Evolutionary conservation across 129 eudicot species (phyloP).

Genomic region (Sambucus nigra): DNA sequence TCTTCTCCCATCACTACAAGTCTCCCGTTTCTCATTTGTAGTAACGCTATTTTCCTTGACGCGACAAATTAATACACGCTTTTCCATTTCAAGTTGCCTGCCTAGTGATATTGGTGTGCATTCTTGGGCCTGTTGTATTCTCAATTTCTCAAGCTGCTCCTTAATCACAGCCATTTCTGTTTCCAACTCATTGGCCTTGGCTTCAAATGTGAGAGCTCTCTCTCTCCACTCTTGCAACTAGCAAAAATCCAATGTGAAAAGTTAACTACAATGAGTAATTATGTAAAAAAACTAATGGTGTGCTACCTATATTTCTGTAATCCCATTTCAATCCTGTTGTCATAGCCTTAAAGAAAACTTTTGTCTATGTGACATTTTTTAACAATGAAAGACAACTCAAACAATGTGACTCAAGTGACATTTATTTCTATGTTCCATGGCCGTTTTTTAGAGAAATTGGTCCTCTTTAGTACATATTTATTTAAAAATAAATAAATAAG

Average conservation of each 20-base stretch:
- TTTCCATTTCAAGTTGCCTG: constrained; percentile 55
- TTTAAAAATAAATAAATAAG: no score
- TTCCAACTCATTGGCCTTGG: constrained; percentile 38
- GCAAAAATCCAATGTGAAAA: neutral
- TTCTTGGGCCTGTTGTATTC: constrained; percentile 26
- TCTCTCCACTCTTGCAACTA: constrained; percentile 80
- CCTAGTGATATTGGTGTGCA: constrained; percentile 17
- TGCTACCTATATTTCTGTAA: no score
- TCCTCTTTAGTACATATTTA: no score
- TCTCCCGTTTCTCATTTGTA: constrained; percentile 7
- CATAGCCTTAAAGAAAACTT: no score
- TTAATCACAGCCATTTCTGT: constrained; percentile 23
- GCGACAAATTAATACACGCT: constrained; percentile 24
- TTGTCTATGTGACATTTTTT: no score
- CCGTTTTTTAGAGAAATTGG: no score
- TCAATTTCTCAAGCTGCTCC: constrained; percentile 36
- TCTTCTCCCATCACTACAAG: constrained; percentile 24
- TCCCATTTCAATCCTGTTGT: no score
- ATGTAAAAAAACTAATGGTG: no score
- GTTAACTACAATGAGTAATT: constrained; percentile 26
- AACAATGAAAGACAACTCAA: no score
- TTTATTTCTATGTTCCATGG: no score
- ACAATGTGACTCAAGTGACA: no score
- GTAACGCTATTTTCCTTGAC: constrained; percentile 30
- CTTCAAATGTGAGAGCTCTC: constrained; percentile 48